Base-by-base conservation (phyloP, 163 green algal genomes). In the Chlorella variabilis region DNA sequence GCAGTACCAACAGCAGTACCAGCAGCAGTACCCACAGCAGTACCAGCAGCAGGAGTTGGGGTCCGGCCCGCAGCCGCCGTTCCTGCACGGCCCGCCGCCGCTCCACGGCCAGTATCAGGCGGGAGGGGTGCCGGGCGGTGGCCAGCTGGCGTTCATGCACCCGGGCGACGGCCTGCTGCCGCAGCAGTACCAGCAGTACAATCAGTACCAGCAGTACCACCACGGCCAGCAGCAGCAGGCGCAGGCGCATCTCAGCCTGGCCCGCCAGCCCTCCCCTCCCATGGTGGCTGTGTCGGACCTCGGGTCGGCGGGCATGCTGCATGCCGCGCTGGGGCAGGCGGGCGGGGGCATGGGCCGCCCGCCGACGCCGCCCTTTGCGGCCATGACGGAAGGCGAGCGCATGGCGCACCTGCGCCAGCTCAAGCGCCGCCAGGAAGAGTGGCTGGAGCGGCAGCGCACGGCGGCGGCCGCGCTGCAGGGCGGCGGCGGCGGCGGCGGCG, bases 341-440 rank as follows among this genome's bases (percentile, higher is more conserved):
- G 34, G 63, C 34, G 34, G 18, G 13, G 38, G 63, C 34, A 42
- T 71, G 34, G 63, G 34, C 34, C 33, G 34, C 54, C 0, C 39
- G 4, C n/a, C n/a, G n/a, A 2, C 1, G 48, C 70, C 38, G 29
- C 56, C 56, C 36, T 70, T 80, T 42, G n/a, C 36, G 0, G 56
- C 56, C 36, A 58, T 70, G 73, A 29, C n/a, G 2, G 73, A 80
- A 27, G 38, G 11, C 6, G 56, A 80, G 21, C 42, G 39, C 17
- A 27, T 80, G 38, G 36, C 33, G 73, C 73, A 56, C 56, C 73
- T 80, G 54, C 73, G 73, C 36, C 41, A 29, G 3, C 73, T 70
- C 7, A 69, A 80, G 73, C 56, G n/a, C 4, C 56, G 38, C 36
- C 73, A 80, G 56, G 38, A 80, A 11, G 73, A 80, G 36, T 80